phyloP scores from a whole-genome alignment of 495 filamentous ascomycete genomes.

The Hypoxylon crocopeplum region DNA sequence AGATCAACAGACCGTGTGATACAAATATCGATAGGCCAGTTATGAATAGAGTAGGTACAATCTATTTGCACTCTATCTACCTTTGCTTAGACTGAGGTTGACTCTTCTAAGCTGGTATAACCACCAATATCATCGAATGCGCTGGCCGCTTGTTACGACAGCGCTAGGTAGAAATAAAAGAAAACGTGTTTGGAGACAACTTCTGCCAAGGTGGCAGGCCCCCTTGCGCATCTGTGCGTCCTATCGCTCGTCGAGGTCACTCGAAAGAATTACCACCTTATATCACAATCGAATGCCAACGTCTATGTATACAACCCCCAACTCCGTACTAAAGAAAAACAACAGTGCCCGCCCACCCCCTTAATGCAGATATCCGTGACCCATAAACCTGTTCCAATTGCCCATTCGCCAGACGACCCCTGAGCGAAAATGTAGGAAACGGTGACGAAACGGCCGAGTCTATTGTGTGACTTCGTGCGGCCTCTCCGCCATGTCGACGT shows the following conservation, averaged over 20 bases:
- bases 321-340: constrained; percentile 32
- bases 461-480: constrained; percentile 46
- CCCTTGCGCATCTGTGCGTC: background rate
- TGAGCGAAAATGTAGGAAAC: background rate
- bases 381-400: constrained; percentile 20
- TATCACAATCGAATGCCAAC: constrained; percentile 26
- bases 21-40: no score
- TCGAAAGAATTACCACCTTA: constrained; percentile 20
- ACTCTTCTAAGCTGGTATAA: background rate
- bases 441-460: background rate
- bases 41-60: no score
- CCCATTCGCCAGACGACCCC: constrained; percentile 1
- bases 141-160: background rate
- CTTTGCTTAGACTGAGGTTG: no score
- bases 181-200: constrained; percentile 1
- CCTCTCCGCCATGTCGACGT: constrained; percentile 38
- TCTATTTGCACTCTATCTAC: no score
- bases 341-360: constrained; percentile 20
- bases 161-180: constrained; percentile 9
- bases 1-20: no score
- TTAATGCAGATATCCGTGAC: constrained; percentile 33
- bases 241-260: constrained; percentile 13
- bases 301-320: constrained; percentile 41
- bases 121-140: background rate
- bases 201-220: background rate